Percentiles rank a stretch among this genome's conserved stretches.
Evolutionary conservation across 495 filamentous ascomycete genomes (phyloP).

Genomic region (Trypethelium eluteriae): DNA sequence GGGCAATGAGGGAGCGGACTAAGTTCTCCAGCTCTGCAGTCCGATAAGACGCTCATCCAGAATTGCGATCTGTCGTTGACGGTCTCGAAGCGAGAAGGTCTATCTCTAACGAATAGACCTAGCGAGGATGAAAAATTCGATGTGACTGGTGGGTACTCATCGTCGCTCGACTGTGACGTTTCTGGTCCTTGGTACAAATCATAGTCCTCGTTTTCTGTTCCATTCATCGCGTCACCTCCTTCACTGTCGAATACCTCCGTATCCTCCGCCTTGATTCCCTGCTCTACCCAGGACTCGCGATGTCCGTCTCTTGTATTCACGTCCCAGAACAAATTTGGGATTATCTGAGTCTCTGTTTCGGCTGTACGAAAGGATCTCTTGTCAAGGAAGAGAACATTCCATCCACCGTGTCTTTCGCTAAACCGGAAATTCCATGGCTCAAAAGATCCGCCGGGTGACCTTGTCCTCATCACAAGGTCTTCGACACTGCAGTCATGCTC

Average conservation of each 20-base stretch:
- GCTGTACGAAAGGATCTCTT: conserved; percentile 25
- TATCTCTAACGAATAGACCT: not conserved
- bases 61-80: conserved; percentile 10
- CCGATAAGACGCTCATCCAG: not conserved
- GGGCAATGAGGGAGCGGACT: not conserved
- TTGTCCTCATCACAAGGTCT: not conserved
- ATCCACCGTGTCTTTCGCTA: conserved; percentile 19
- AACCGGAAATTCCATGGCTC: not conserved
- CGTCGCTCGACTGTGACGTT: too few relatives aligned
- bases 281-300: conserved; percentile 11
- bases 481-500: conserved; percentile 36
- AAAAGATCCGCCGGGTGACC: not conserved
- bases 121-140: not conserved
- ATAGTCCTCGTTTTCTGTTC: not conserved
- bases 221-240: not conserved
- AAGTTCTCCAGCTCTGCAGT: not conserved
- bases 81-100: not conserved
- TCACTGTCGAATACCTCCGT: conserved; percentile 1
- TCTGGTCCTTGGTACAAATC: too few relatives aligned
- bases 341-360: not conserved
- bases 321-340: not conserved
- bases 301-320: not conserved
- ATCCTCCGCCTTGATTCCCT: conserved; percentile 18
- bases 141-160: not conserved
- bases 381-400: conserved; percentile 34